Evolutionary conservation across 2,329 filamentous ascomycete species (phyloP).

Genomic region (Aurifilum marmelostoma): DNA sequence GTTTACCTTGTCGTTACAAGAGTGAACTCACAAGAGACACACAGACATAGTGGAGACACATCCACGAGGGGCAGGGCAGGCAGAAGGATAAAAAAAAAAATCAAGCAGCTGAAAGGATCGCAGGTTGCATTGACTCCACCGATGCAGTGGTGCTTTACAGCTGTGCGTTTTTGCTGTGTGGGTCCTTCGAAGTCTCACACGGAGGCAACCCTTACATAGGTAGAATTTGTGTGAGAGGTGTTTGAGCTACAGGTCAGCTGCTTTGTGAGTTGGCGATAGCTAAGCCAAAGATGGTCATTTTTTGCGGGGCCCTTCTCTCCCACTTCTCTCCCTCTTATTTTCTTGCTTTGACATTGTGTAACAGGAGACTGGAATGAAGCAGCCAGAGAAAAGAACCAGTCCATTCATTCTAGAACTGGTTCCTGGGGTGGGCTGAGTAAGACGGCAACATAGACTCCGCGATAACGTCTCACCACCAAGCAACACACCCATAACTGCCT

Average conservation of each 20-base stretch:
- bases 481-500: not conserved
- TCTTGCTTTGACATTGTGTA: too few species aligned
- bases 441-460: constrained; percentile 15
- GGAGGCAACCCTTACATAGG: constrained; percentile 21
- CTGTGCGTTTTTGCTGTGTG: constrained; percentile 12
- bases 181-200: constrained; percentile 18
- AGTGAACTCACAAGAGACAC: too few species aligned
- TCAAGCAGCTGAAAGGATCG: not conserved
- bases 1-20: not conserved
- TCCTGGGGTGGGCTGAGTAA: constrained; percentile 20
- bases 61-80: not conserved
- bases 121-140: constrained; percentile 10
- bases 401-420: not conserved
- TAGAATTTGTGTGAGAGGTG: constrained; percentile 16
- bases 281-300: not conserved
- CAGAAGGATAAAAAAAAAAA: too few species aligned
- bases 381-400: not conserved
- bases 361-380: too few species aligned
- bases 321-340: too few species aligned
- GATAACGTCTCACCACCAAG: constrained; percentile 22
- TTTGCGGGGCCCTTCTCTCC: too few species aligned
- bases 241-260: constrained; percentile 5
- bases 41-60: not conserved
- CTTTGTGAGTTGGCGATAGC: not conserved
- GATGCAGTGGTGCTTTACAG: constrained; percentile 22